These are phyloP conservation scores for Starmerella davenportii DNA, from an alignment of 805 yeast species.

Conservation along the genomic window DNA sequence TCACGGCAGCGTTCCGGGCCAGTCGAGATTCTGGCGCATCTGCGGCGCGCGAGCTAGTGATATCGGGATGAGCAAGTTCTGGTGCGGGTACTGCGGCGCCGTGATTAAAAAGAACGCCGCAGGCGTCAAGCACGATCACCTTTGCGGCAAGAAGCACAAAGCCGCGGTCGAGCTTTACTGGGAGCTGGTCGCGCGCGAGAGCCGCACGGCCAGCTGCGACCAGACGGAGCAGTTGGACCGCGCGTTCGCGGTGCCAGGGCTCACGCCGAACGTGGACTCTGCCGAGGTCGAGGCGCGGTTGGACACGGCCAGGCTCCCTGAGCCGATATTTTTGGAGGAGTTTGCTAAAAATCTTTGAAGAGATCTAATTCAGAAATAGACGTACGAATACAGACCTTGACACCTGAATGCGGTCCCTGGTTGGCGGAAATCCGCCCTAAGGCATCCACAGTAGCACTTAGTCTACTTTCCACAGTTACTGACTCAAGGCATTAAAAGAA, in stretches of 20 bases:
- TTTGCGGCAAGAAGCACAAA: slow-evolving; percentile 13
- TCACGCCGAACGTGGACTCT: slow-evolving; percentile 3
- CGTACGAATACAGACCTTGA: too few species aligned
- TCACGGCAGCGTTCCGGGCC: too few species aligned
- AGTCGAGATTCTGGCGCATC: too few species aligned
- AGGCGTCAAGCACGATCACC: slow-evolving; percentile 13
- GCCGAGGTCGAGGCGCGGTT: slow-evolving; percentile 5
- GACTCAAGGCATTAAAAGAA: too few species aligned
- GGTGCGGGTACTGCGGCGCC: slow-evolving; percentile 15
- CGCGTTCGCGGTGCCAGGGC: slow-evolving; percentile 12
- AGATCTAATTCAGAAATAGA: too few species aligned
- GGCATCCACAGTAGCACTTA: too few species aligned
- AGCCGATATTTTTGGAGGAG: slow-evolving; percentile 4
- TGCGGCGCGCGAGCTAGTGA: too few species aligned
- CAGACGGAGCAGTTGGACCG: slow-evolving; percentile 8
- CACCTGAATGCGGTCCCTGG: too few species aligned
- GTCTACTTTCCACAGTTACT: too few species aligned
- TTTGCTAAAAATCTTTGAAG: too few species aligned
- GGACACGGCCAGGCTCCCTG: slow-evolving; percentile 8
- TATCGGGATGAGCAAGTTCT: slow-evolving; percentile 11
- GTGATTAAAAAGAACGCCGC: slow-evolving; percentile 15
- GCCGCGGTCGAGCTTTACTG: slow-evolving; percentile 13
- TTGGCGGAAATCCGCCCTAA: too few species aligned
- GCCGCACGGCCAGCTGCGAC: slow-evolving; percentile 1
- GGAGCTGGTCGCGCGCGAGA: slow-evolving; percentile 8